Evolutionary conservation across 1,284 basidiomycete species (phyloP).

Genomic region (Tilletia horrida): DNA sequence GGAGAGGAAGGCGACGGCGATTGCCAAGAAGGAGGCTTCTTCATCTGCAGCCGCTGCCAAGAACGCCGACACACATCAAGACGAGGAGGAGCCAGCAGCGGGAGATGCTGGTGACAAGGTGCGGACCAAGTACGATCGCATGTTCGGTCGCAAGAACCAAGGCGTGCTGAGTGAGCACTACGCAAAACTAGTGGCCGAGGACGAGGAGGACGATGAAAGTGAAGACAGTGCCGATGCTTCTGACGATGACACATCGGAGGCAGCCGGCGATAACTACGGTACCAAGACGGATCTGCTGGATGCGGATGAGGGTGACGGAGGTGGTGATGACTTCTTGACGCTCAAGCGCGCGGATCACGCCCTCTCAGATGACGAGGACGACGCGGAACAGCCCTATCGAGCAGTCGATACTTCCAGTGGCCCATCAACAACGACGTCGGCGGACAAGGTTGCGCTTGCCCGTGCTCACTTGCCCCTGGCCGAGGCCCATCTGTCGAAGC

Average conservation of each 20-base stretch:
- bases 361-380: conserved; percentile 56
- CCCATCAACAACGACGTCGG: background rate
- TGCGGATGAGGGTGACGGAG: conserved; percentile 57
- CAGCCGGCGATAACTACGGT: conserved; percentile 14
- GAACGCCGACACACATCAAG: conserved; percentile 46
- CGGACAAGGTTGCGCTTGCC: background rate
- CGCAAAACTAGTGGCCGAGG: conserved; percentile 75
- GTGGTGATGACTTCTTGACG: conserved; percentile 84
- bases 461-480: conserved; percentile 10
- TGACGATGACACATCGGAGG: background rate
- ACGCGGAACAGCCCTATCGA: conserved; percentile 23
- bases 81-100: conserved; percentile 43
- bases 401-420: conserved; percentile 1
- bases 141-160: conserved; percentile 97
- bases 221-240: conserved; percentile 24
- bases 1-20: conserved; percentile 39
- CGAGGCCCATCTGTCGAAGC: conserved; percentile 60
- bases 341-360: conserved; percentile 86
- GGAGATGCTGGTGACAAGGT: conserved; percentile 23
- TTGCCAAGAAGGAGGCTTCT: conserved; percentile 43
- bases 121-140: conserved; percentile 89
- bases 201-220: conserved; percentile 53
- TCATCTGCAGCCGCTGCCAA: conserved; percentile 17
- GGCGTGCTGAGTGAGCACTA: conserved; percentile 89
- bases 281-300: conserved; percentile 19